Base-by-base conservation (phyloP, 768 basidiomycete species). In the Megacollybia marginata region DNA sequence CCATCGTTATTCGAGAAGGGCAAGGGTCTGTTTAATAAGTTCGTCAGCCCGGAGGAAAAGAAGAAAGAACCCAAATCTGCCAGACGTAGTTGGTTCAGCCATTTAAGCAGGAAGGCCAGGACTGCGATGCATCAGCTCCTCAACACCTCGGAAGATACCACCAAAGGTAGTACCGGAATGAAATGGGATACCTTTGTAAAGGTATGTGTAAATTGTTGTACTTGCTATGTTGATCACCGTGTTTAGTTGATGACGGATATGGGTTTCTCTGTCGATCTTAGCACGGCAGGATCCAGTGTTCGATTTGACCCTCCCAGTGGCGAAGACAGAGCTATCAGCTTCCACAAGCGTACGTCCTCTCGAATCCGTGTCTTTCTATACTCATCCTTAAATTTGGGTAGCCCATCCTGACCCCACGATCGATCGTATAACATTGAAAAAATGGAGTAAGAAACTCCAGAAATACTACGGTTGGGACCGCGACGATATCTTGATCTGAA, bases 111-210 rank as follows among this genome's bases (percentile, higher is more conserved):
- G 66, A 87, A 76, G 64, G 75, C 83, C 4, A 69, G 65, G 32
- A 67, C 60, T 16, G 71, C 72, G 42, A 80, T 88, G 82, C 79
- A 82, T 44, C 82, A 85, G 61, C 64, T 90, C 7, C 59, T 90
- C 50, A 69, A 70, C 36, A 78, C 78, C 7, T 65, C 73, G 33
- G 72, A 77, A 28, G 79, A 81, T 48, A 74, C 79, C 45, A 79
- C 72, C 50, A 67, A 73, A 51, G 82, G 81, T 6, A 60, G 70
- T 46, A 67, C 73, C 19, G 61, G 78, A 18, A 80, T 92, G 82
- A 83, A 83, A 52, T 90, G 89, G 89, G 85, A 90, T 33, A 68
- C 78, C 50, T 88, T 92, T 61, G 60, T 89, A 33, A 85, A 80
- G 71, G 89, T 85, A 50, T 45, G 66, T 48, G 31, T 38, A 18